phyloP scores from a whole-genome alignment of 805 yeast species.

The Wickerhamiella vanderwaltii region DNA sequence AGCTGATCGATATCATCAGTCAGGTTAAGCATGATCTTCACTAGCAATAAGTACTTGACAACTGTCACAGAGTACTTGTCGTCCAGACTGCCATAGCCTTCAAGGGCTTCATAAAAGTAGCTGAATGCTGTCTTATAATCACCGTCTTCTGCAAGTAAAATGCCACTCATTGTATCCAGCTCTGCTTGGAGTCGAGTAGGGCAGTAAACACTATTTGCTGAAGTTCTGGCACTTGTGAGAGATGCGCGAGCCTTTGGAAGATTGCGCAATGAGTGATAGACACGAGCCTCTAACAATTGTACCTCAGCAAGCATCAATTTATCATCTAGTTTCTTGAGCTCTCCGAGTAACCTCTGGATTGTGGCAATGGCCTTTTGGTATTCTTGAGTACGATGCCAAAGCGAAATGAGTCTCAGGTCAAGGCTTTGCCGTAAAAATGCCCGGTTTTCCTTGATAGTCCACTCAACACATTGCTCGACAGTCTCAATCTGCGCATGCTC shows the following conservation, averaged over 20 bases:
- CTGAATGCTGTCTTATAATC: conserved; percentile 95
- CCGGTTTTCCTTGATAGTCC: conserved; percentile 77
- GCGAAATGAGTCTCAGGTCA: conserved; percentile 68
- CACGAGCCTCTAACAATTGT: conserved; percentile 79
- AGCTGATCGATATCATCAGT: conserved; percentile 76
- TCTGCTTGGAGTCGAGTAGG: conserved; percentile 92
- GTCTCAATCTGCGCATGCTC: conserved; percentile 60
- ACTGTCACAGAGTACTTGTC: conserved; percentile 49
- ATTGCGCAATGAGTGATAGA: conserved; percentile 83
- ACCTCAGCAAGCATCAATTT: conserved; percentile 92
- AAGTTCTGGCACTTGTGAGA: conserved; percentile 86
- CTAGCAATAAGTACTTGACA: conserved; percentile 81
- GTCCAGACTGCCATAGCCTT: conserved; percentile 62
- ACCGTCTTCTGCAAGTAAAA: conserved; percentile 89
- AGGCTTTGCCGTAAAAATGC: conserved; percentile 79
- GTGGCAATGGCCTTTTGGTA: conserved; percentile 62
- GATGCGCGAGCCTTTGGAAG: conserved; percentile 86
- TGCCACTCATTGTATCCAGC: conserved; percentile 88
- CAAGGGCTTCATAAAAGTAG: conserved; percentile 90
- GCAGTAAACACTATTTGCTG: conserved; percentile 93
- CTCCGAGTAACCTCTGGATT: conserved; percentile 59
- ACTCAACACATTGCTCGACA: conserved; percentile 67
- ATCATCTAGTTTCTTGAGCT: conserved; percentile 89
- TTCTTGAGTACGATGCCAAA: conserved; percentile 52
- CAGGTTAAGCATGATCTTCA: conserved; percentile 84